These are phyloP conservation scores for Xylaria arbuscula DNA, from an alignment of 2,329 filamentous ascomycete genomes.

Conservation along the genomic window DNA sequence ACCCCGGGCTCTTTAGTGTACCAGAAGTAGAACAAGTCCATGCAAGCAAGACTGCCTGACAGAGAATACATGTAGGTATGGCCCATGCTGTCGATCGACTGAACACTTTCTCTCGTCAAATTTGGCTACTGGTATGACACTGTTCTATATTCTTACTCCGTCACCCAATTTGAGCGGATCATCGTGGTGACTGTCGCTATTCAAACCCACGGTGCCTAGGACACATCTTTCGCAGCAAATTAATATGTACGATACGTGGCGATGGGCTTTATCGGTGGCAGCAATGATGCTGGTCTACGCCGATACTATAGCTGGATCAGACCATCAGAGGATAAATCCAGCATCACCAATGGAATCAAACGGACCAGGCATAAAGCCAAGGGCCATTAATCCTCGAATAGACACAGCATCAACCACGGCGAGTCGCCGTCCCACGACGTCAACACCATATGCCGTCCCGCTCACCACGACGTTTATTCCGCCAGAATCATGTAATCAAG, in stretches of 20 bases:
- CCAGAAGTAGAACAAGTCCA: conserved; percentile 4
- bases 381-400: conserved; percentile 14
- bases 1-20: conserved; percentile 10
- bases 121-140: neutral
- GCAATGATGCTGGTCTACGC: conserved; percentile 15
- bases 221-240: neutral
- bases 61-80: conserved; percentile 1
- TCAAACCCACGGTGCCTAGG: neutral
- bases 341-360: conserved; percentile 3
- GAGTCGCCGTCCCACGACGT: conserved; percentile 22
- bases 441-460: conserved; percentile 36
- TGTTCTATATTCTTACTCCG: neutral
- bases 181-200: neutral
- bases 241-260: conserved; percentile 15
- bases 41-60: neutral
- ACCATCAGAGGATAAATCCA: conserved; percentile 1
- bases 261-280: conserved; percentile 2
- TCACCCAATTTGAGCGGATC: neutral
- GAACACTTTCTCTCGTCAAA: neutral
- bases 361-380: neutral
- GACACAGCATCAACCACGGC: conserved; percentile 8
- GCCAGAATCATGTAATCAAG: conserved; percentile 38
- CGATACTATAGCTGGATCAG: conserved; percentile 14
- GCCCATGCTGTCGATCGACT: conserved; percentile 6
- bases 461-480: conserved; percentile 42